Percentiles rank a stretch among this genome's conserved stretches.
phyloP scores from a whole-genome alignment of 257 asterid genomes.

The Scutellaria galericulata region DNA sequence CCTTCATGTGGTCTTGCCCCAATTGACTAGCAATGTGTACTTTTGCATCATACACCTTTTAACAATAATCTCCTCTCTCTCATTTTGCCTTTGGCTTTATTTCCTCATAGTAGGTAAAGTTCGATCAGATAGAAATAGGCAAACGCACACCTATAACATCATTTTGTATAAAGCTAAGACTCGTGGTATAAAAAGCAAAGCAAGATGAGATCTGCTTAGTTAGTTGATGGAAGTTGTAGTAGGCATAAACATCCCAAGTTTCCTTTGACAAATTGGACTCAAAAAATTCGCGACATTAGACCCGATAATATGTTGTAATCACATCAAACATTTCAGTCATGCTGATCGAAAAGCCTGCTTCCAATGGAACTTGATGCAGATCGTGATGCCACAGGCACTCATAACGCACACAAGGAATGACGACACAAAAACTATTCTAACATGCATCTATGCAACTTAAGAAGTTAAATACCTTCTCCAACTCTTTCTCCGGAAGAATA shows the following conservation, averaged over 20 bases:
- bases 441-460: conserved; percentile 24
- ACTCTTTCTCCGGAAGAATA: conserved; percentile 42
- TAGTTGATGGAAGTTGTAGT: no score
- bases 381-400: conserved; percentile 16
- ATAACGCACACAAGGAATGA: neutral
- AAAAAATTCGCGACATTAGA: neutral
- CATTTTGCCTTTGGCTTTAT: neutral
- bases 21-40: neutral
- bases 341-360: conserved; percentile 13
- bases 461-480: conserved; percentile 63
- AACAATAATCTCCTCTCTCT: neutral
- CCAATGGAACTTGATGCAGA: conserved; percentile 16
- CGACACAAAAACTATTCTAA: conserved; percentile 4
- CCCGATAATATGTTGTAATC: neutral
- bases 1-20: conserved; percentile 9
- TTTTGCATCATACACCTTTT: conserved; percentile 9
- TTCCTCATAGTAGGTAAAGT: conserved; percentile 20
- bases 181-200: no score
- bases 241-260: no score
- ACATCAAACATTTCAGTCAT: conserved; percentile 1
- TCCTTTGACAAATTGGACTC: no score
- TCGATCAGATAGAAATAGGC: no score
- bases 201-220: no score
- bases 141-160: no score
- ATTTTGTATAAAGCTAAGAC: no score